phyloP scores from a whole-genome alignment of 2,329 filamentous ascomycete genomes.

The Trichoderma aggressivum region DNA sequence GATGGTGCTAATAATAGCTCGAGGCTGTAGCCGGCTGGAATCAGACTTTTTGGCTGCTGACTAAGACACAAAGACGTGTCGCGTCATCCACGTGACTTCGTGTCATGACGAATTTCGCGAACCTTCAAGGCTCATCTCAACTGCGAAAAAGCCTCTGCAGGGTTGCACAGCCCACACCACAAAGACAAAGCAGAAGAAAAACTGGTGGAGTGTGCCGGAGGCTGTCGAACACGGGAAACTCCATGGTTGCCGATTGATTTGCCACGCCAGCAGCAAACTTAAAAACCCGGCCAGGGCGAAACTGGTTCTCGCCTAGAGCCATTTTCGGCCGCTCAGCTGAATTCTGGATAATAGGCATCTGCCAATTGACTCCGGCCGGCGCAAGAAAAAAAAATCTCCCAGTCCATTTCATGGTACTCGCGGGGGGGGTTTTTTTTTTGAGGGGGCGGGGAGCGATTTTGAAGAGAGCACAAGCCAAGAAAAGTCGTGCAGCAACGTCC shows the following conservation, averaged over 20 bases:
- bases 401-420: slow-evolving; percentile 6
- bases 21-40: neutral
- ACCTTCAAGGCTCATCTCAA: neutral
- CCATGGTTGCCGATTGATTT: neutral
- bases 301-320: neutral
- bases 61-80: slow-evolving; percentile 13
- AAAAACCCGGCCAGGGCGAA: neutral
- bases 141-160: neutral
- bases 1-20: neutral
- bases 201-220: neutral
- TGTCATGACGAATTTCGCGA: slow-evolving; percentile 26
- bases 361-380: slow-evolving; percentile 7
- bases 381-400: neutral
- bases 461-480: neutral
- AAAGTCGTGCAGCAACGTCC: slow-evolving; percentile 10
- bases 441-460: neutral
- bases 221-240: neutral
- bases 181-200: neutral
- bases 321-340: neutral
- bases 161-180: neutral
- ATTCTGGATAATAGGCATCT: neutral
- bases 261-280: neutral
- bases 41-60: neutral
- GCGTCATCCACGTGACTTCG: slow-evolving; percentile 33
- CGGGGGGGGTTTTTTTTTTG: slow-evolving; percentile 13